These are phyloP conservation scores for Lentinula boryana DNA, from an alignment of 768 basidiomycete species.

Conservation along the genomic window DNA sequence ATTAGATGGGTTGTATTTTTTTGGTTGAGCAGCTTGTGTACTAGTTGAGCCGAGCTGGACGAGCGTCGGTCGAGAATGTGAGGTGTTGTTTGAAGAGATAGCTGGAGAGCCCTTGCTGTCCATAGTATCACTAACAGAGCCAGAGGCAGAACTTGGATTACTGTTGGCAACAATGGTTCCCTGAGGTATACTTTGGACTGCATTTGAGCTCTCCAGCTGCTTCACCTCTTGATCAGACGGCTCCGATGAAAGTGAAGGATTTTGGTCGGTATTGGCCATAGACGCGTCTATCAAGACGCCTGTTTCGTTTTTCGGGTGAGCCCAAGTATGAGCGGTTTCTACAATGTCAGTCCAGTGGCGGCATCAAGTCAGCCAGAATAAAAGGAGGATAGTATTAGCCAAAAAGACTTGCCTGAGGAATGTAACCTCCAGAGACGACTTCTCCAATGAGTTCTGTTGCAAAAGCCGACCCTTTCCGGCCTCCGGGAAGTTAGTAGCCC, in stretches of 20 bases:
- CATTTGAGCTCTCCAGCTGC: conserved; percentile 22
- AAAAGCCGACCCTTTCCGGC: neutral
- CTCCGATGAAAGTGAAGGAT: conserved; percentile 38
- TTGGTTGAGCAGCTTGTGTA: conserved; percentile 50
- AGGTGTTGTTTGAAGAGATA: neutral
- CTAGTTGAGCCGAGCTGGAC: conserved; percentile 30
- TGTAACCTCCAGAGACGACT: conserved; percentile 26
- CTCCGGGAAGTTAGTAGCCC: neutral
- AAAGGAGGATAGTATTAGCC: neutral
- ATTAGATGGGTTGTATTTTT: conserved; percentile 85
- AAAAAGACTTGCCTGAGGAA: conserved; percentile 27
- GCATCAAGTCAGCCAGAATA: neutral
- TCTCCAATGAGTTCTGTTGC: neutral
- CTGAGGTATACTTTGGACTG: neutral
- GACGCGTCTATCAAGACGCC: conserved; percentile 68
- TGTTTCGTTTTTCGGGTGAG: neutral
- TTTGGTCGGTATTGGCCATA: conserved; percentile 67
- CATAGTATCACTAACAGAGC: neutral
- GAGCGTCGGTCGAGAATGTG: conserved; percentile 32
- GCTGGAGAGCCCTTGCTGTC: conserved; percentile 9
- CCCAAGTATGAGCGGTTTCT: neutral
- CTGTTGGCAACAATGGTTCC: neutral
- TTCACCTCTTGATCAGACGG: conserved; percentile 31
- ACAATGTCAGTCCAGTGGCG: no score
- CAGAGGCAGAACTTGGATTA: neutral